phyloP scores from a whole-genome alignment of 768 basidiomycete species.

The Kondoa malvinella region DNA sequence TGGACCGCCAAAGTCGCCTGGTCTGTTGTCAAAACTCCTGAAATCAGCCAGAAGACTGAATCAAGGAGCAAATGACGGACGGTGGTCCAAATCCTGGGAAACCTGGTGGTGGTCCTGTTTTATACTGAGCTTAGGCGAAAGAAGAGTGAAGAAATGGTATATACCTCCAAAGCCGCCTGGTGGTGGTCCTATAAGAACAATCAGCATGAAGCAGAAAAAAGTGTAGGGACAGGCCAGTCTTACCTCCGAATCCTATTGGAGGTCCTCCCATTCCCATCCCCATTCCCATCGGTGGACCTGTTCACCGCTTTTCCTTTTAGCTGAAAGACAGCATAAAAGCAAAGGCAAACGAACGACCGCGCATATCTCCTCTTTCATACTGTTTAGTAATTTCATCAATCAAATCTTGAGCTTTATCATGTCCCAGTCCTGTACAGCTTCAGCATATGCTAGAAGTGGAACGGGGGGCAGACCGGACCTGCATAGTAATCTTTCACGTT shows the following conservation, averaged over 20 bases:
- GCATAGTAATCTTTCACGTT: conserved; percentile 97
- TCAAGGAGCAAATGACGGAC: background rate
- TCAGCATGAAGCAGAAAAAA: too few species aligned
- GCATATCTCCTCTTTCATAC: conserved; percentile 53
- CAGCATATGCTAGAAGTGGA: background rate
- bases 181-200: background rate
- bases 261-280: background rate
- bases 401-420: conserved; percentile 94
- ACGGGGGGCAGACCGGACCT: conserved; percentile 40
- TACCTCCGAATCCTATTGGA: background rate
- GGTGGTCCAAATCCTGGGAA: background rate
- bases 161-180: background rate
- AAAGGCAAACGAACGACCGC: background rate
- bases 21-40: background rate
- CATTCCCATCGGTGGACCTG: background rate
- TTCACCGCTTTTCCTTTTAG: background rate
- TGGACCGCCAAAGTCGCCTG: background rate
- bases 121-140: background rate
- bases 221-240: too few species aligned
- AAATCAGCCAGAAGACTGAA: background rate
- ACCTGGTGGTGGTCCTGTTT: background rate
- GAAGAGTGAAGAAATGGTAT: background rate
- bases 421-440: conserved; percentile 36
- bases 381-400: conserved; percentile 95
- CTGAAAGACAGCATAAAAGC: background rate